These are phyloP conservation scores for Claviceps monticola DNA, from an alignment of 2,329 filamentous ascomycete genomes.

Conservation along the genomic window DNA sequence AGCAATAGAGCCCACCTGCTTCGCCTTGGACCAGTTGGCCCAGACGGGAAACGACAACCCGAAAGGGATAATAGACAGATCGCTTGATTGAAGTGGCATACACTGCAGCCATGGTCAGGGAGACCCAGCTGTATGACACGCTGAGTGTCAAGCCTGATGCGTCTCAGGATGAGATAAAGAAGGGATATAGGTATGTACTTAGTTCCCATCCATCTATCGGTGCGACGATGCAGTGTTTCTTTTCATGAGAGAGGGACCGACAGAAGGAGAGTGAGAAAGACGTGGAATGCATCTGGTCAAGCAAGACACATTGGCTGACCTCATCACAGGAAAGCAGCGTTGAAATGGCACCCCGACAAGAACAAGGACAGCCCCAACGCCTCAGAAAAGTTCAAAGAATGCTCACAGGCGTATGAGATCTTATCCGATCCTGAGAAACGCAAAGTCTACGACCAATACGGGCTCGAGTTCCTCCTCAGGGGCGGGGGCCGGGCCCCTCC, in stretches of 20 bases:
- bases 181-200: constrained; percentile 64
- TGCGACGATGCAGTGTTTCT: background rate
- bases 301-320: background rate
- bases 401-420: constrained; percentile 95
- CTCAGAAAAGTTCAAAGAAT: constrained; percentile 93
- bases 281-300: too few relatives aligned
- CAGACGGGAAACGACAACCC: background rate
- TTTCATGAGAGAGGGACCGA: too few relatives aligned
- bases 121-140: constrained; percentile 89
- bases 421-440: constrained; percentile 94
- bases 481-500: constrained; percentile 55
- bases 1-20: too few relatives aligned
- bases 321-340: constrained; percentile 56
- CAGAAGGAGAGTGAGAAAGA: too few relatives aligned
- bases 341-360: constrained; percentile 95
- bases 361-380: constrained; percentile 83
- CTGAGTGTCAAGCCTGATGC: constrained; percentile 68
- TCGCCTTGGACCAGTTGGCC: background rate
- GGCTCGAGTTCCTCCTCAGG: constrained; percentile 80
- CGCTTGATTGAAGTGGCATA: constrained; percentile 2
- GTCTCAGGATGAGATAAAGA: constrained; percentile 90
- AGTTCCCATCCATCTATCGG: too few relatives aligned
- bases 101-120: constrained; percentile 61
- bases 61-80: background rate
- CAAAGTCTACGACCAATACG: constrained; percentile 87